Conservation (phyloP, 2,329 filamentous ascomycete genomes). For the Botryosphaeria dothidea region DNA sequence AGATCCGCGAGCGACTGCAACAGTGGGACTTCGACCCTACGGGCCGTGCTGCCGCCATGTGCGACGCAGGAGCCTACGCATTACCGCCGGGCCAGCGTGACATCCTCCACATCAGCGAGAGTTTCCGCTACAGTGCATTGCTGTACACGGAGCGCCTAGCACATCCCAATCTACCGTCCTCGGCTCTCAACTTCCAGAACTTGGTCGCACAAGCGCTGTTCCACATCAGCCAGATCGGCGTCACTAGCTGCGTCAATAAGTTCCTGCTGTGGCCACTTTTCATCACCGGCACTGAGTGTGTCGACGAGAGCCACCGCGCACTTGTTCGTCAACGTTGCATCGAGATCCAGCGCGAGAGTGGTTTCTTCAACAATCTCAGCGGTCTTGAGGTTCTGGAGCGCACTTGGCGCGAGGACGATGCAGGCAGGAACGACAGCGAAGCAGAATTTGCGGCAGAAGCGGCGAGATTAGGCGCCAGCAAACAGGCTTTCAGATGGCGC, state of each 20-base stretch:
- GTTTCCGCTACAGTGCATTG: constrained; percentile 85
- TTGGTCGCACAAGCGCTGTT: constrained; percentile 80
- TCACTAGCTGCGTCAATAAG: constrained; percentile 73
- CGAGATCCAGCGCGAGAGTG: constrained; percentile 84
- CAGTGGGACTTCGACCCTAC: constrained; percentile 76
- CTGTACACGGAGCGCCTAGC: constrained; percentile 88
- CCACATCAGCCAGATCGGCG: constrained; percentile 77
- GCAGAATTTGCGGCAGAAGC: constrained; percentile 22
- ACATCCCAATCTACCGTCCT: constrained; percentile 70
- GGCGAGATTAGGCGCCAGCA: constrained; percentile 28
- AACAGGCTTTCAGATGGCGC: constrained; percentile 51
- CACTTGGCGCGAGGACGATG: constrained; percentile 68
- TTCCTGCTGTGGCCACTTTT: constrained; percentile 94
- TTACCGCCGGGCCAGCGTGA: constrained; percentile 64
- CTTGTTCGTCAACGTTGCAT: constrained; percentile 78
- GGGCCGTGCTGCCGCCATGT: constrained; percentile 23
- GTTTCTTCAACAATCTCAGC: constrained; percentile 90
- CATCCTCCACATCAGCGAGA: constrained; percentile 80
- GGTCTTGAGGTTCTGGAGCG: constrained; percentile 83
- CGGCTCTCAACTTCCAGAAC: constrained; percentile 76
- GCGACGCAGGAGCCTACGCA: constrained; percentile 24
- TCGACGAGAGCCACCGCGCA: constrained; percentile 75
- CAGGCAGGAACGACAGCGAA: constrained; percentile 26
- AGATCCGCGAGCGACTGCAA: constrained; percentile 73
- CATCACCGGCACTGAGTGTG: constrained; percentile 84